phyloP scores from a whole-genome alignment of 1,284 basidiomycete genomes.

The Heterobasidion irregulare region DNA sequence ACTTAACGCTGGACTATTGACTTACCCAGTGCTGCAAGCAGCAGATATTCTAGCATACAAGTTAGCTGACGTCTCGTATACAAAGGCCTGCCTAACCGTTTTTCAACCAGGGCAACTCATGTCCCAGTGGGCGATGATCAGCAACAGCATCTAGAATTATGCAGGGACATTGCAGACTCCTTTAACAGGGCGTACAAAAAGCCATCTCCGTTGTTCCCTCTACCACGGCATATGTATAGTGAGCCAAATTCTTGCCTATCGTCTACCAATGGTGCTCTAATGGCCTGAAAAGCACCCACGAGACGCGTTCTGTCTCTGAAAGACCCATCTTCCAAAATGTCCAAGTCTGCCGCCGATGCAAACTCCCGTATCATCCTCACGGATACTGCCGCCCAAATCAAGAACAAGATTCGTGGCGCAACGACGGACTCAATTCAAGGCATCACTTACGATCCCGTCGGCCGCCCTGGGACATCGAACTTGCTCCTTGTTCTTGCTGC shows the following conservation, averaged over 20 bases:
- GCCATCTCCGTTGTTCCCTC: conserved; percentile 50
- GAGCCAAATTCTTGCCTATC: conserved; percentile 17
- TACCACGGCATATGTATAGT: conserved; percentile 76
- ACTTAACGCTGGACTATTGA: conserved; percentile 80
- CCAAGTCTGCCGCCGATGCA: conserved; percentile 79
- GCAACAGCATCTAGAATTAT: conserved; percentile 86
- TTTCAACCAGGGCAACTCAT: conserved; percentile 69
- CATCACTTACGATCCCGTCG: conserved; percentile 72
- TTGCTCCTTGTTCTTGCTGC: conserved; percentile 73
- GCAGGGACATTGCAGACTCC: conserved; percentile 73
- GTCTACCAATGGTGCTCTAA: neutral
- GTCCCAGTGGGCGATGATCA: conserved; percentile 97
- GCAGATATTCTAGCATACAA: conserved; percentile 88
- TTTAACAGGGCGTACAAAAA: conserved; percentile 68
- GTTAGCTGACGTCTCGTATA: conserved; percentile 28
- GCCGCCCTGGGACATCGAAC: conserved; percentile 80
- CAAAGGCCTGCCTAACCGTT: neutral
- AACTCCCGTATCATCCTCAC: conserved; percentile 85
- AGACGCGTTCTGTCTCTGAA: conserved; percentile 78
- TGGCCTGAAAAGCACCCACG: conserved; percentile 49
- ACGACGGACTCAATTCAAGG: conserved; percentile 77
- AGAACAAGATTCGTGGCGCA: conserved; percentile 68
- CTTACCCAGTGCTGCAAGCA: conserved; percentile 91
- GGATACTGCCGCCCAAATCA: conserved; percentile 59
- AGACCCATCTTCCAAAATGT: conserved; percentile 89